A percentile compares a stretch with the other conserved stretches of the same genome.
phyloP scores from a whole-genome alignment of 352 stramenopile species.

The Phytophthora pisi region DNA sequence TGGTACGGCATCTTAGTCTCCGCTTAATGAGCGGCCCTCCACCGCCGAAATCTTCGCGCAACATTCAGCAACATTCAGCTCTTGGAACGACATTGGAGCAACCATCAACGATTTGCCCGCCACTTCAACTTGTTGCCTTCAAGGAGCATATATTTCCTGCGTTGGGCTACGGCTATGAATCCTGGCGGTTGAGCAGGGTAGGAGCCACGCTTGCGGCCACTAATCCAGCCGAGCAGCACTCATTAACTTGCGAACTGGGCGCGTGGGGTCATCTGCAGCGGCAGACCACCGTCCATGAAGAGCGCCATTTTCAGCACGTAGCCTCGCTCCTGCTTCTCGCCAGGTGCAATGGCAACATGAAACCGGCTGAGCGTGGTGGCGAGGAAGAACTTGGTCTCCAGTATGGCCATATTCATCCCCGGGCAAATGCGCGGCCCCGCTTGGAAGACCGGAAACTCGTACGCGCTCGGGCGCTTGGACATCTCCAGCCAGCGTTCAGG shows the following conservation, averaged over 20 bases:
- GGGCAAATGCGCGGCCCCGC: conserved; percentile 69
- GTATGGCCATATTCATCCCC: conserved; percentile 74
- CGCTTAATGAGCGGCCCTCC: conserved; percentile 3
- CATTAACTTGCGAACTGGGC: not conserved
- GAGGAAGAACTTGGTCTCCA: conserved; percentile 70
- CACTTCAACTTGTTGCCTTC: too few species aligned
- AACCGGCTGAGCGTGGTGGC: conserved; percentile 54
- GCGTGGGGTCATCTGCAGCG: conserved; percentile 47
- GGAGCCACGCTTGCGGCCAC: too few species aligned
- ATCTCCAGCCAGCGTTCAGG: conserved; percentile 79
- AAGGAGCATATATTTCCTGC: too few species aligned
- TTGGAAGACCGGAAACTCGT: conserved; percentile 79
- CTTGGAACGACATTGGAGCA: not conserved
- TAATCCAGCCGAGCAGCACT: too few species aligned
- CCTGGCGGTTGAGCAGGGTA: too few species aligned
- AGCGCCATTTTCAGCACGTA: conserved; percentile 63
- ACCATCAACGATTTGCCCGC: not conserved
- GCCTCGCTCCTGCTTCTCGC: conserved; percentile 45
- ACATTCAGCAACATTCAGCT: not conserved
- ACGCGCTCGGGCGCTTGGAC: conserved; percentile 57
- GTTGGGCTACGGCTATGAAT: too few species aligned
- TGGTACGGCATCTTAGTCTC: conserved; percentile 81
- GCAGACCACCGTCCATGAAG: conserved; percentile 59
- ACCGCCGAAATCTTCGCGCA: not conserved
- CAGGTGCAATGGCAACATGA: conserved; percentile 47